phyloP scores from a whole-genome alignment of 192 early-diverging fungal species.

The Allomyces arbusculus region DNA sequence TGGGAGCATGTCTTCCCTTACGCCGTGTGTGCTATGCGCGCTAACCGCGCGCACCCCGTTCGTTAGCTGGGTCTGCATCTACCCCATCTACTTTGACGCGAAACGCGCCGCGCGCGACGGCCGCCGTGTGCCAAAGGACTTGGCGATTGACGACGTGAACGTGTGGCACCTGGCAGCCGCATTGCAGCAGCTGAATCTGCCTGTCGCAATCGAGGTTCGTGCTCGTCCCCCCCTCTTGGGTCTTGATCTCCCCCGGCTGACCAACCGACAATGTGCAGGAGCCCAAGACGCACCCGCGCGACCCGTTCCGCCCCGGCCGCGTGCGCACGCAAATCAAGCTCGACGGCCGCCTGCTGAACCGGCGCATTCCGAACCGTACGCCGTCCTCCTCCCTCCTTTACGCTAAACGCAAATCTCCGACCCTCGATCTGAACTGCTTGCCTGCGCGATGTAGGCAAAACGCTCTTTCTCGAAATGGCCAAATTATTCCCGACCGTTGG shows the following conservation, averaged over 20 bases:
- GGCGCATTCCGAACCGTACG: constrained; percentile 25
- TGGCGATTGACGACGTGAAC: constrained; percentile 34
- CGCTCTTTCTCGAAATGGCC: too few species aligned
- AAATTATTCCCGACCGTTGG: too few species aligned
- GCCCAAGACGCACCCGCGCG: constrained; percentile 42
- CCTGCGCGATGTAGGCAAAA: too few species aligned
- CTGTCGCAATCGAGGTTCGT: constrained; percentile 40
- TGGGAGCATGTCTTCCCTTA: too few species aligned
- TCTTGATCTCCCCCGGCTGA: too few species aligned
- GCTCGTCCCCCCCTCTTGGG: too few species aligned
- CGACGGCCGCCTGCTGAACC: constrained; percentile 15
- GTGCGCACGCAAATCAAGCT: constrained; percentile 41
- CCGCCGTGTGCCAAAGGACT: constrained; percentile 27
- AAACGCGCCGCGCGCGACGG: constrained; percentile 33
- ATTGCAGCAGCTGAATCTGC: constrained; percentile 31
- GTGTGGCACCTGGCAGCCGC: constrained; percentile 42
- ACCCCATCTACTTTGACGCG: constrained; percentile 50
- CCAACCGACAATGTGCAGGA: constrained; percentile 10
- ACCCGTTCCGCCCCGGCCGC: constrained; percentile 48
- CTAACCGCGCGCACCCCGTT: too few species aligned
- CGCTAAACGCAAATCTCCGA: too few species aligned
- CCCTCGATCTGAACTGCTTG: too few species aligned
- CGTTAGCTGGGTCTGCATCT: constrained; percentile 45
- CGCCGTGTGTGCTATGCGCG: too few species aligned
- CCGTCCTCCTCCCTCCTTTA: too few species aligned